phyloP scores from a whole-genome alignment of 208 protist genomes.

The Acanthamoeba castellanii region DNA sequence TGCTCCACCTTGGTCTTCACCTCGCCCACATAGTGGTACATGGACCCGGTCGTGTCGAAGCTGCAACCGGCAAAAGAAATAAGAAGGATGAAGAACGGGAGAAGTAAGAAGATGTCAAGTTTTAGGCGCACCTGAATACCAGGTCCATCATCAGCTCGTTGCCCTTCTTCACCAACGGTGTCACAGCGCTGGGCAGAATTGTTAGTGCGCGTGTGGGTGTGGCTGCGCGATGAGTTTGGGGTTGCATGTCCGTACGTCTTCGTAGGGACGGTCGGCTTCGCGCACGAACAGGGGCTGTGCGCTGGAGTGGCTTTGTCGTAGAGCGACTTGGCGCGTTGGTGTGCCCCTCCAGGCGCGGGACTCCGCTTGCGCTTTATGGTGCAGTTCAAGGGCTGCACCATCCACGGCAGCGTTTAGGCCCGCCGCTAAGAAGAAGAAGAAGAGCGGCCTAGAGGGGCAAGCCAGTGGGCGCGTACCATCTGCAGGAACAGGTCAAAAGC shows the following conservation, averaged over 20 bases:
- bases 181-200: not conserved
- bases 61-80: not conserved
- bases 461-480: not conserved
- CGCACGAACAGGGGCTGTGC: too few species aligned
- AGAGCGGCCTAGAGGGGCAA: too few species aligned
- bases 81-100: too few species aligned
- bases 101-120: too few species aligned
- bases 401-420: too few species aligned
- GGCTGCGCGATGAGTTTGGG: not conserved
- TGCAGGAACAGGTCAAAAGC: constrained; percentile 8
- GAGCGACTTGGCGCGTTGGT: not conserved
- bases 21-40: constrained; percentile 7
- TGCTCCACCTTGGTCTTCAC: constrained; percentile 51
- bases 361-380: constrained; percentile 13
- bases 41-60: constrained; percentile 42
- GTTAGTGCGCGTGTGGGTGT: not conserved
- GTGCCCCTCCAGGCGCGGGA: not conserved
- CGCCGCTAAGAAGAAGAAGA: too few species aligned
- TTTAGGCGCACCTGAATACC: constrained; percentile 8
- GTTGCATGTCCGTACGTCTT: too few species aligned
- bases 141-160: not conserved
- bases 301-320: too few species aligned
- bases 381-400: not conserved
- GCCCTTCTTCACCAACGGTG: not conserved
- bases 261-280: too few species aligned